Conservation (phyloP, 768 basidiomycete species). For the Leccinum ochraceum region DNA sequence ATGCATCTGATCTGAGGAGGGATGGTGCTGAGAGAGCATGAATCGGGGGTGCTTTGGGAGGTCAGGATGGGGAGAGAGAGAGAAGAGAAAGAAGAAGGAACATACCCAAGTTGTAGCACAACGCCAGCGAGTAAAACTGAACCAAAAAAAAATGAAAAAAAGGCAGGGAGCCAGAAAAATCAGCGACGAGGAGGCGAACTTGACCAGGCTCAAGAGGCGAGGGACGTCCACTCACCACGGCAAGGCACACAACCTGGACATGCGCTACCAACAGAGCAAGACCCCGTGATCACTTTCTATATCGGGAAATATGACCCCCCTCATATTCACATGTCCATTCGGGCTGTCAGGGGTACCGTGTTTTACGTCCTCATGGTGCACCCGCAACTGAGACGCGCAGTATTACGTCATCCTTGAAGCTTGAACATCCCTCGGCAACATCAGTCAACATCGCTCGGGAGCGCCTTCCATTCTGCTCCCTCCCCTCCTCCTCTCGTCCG, state of each 20-base stretch:
- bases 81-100: background rate
- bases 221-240: conserved; percentile 6
- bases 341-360: conserved; percentile 18
- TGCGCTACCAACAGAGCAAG: conserved; percentile 14
- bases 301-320: conserved; percentile 19
- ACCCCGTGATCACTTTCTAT: conserved; percentile 10
- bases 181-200: conserved; percentile 4
- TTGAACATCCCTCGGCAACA: conserved; percentile 19
- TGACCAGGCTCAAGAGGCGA: conserved; percentile 21
- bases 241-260: conserved; percentile 16
- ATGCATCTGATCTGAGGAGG: conserved; percentile 26
- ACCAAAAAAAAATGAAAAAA: background rate
- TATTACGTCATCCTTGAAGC: conserved; percentile 10
- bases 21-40: conserved; percentile 19
- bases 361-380: conserved; percentile 22
- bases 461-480: conserved; percentile 14
- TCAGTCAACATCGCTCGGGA: conserved; percentile 14
- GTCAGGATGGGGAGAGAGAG: background rate
- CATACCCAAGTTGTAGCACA: background rate
- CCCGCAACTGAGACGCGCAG: conserved; percentile 12
- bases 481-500: background rate
- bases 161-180: background rate
- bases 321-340: conserved; percentile 30
- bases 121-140: background rate
- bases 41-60: background rate